Conservation (phyloP, 495 filamentous ascomycete species). For the Tuber microsphaerosporum region DNA sequence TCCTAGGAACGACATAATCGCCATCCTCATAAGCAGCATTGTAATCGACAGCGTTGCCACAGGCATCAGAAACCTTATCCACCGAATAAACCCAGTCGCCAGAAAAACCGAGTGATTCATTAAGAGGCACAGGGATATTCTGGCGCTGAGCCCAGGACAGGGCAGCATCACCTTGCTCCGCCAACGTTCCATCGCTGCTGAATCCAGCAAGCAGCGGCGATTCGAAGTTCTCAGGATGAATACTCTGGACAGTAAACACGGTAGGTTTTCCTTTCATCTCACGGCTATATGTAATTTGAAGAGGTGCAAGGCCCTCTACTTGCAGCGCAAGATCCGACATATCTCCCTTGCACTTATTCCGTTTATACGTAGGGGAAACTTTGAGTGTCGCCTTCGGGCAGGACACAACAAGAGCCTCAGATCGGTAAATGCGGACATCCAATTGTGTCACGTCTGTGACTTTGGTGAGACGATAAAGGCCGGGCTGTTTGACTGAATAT, state of each 20-base stretch:
- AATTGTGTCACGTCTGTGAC: constrained; percentile 89
- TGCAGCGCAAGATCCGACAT: constrained; percentile 74
- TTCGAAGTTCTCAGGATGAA: constrained; percentile 77
- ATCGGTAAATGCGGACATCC: constrained; percentile 68
- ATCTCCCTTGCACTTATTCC: constrained; percentile 63
- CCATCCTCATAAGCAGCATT: constrained; percentile 58
- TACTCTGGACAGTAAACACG: constrained; percentile 77
- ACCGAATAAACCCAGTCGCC: constrained; percentile 84
- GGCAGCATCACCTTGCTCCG: constrained; percentile 52
- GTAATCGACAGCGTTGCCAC: constrained; percentile 81
- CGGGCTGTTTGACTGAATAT: constrained; percentile 67
- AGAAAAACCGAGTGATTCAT: constrained; percentile 69
- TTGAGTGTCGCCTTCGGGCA: constrained; percentile 74
- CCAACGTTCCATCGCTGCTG: constrained; percentile 50
- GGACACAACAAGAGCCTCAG: constrained; percentile 69
- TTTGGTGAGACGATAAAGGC: constrained; percentile 72
- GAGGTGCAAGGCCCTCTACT: constrained; percentile 81
- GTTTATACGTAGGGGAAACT: constrained; percentile 54
- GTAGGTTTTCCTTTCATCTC: constrained; percentile 64
- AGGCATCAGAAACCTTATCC: constrained; percentile 82
- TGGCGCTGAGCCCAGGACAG: constrained; percentile 74
- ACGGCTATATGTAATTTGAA: constrained; percentile 84
- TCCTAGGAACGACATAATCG: constrained; percentile 53
- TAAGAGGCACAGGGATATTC: constrained; percentile 67
- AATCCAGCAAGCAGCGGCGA: constrained; percentile 62